These are phyloP conservation scores for Phytophthora macrochlamydospora DNA, from an alignment of 352 stramenopile genomes.

Conservation along the genomic window DNA sequence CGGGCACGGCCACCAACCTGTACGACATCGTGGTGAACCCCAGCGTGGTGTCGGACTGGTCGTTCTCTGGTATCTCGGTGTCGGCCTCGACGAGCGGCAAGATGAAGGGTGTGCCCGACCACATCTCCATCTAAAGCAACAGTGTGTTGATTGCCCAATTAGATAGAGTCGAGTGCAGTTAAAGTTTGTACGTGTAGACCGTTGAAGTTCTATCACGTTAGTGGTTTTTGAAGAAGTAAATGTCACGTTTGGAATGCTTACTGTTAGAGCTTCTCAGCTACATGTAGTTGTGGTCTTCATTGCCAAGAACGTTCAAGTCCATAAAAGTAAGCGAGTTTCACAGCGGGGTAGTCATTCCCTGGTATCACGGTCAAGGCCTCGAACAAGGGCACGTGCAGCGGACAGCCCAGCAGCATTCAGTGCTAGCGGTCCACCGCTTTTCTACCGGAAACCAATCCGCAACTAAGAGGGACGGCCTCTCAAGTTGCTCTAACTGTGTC, in stretches of 20 bases:
- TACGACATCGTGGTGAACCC: constrained; percentile 36
- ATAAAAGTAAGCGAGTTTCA: constrained; percentile 14
- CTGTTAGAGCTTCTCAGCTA: neutral
- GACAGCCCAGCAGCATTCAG: constrained; percentile 16
- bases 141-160: too few relatives aligned
- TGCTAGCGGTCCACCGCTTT: constrained; percentile 1
- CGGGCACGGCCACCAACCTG: constrained; percentile 17
- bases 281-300: neutral
- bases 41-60: constrained; percentile 21
- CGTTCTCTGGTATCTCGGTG: constrained; percentile 21
- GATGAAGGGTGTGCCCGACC: constrained; percentile 12
- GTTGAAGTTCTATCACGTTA: too few relatives aligned
- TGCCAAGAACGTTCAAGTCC: constrained; percentile 1
- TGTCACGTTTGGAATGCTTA: too few relatives aligned
- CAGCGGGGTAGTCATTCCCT: constrained; percentile 10
- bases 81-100: constrained; percentile 5
- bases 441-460: neutral
- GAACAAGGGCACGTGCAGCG: constrained; percentile 13
- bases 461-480: too few relatives aligned
- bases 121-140: neutral
- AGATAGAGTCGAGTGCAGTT: too few relatives aligned
- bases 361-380: constrained; percentile 5
- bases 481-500: too few relatives aligned
- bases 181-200: too few relatives aligned
- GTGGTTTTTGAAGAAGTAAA: too few relatives aligned